Evolutionary conservation across 371 early-diverging fungal genomes (phyloP), one percentile per base, ranked within the genome.

Genomic region (Apophysomyces elegans): DNA sequence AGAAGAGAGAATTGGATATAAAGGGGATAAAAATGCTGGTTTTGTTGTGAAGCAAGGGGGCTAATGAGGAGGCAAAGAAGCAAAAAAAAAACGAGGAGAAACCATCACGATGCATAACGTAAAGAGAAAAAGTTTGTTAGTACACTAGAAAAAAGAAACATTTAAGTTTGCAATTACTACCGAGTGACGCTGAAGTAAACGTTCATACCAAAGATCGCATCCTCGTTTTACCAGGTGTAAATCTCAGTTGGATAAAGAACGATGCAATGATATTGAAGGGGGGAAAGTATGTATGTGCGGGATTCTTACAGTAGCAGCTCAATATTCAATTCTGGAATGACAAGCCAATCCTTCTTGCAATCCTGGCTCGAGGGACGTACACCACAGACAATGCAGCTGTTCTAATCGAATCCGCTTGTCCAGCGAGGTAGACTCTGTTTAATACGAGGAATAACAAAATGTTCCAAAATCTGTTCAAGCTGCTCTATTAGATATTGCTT

Each of bases 1-100:
- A 47, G 9, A 50, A 21, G 21, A 21, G 7, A 50, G 21, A 26
- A 21, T 50, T 26, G n/a, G 54, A 50, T 50, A 50, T 50, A 50
- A 50, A 50, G 54, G 54, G 54, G 54, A 50, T 50, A 21, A 21
- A 50, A 21, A 50, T 50, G 54, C 54, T 50, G 54, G 21, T 50
- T 45, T 50, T 50, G 54, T 9, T 50, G 18, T 50, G 9, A n/a
- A 21, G 54, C 54, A 50, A 50, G 54, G 54, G 54, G 54, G 21
- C 21, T 21, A 50, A 50, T 32, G 54, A 50, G 54, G 54, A 50
- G 54, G 21, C 21, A 9, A 21, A 50, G 54, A 50, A 26, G 32
- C 32, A 26, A 26, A 26, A 16, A 18, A 50, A 26, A 50, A 50
- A 50, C 54, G 54, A 50, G 54, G 54, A 50, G 54, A 50, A 50